phyloP scores from a whole-genome alignment of 1,284 basidiomycete genomes.

The Chalciporus piperatoides region DNA sequence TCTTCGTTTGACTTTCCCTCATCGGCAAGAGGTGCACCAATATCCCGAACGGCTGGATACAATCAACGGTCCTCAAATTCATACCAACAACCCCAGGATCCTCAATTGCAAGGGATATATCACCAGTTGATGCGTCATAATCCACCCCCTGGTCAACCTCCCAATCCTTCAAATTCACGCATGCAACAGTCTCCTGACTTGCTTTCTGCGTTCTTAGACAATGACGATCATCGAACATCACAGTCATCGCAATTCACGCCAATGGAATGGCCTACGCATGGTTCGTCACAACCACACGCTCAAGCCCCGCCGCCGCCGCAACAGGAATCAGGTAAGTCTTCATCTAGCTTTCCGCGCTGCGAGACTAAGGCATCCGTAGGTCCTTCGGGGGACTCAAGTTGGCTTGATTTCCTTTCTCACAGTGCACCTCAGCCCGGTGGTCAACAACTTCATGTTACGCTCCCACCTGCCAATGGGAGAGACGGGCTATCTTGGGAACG shows the following conservation, averaged over 20 bases:
- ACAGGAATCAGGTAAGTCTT: constrained; percentile 27
- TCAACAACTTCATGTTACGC: constrained; percentile 30
- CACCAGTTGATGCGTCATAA: constrained; percentile 33
- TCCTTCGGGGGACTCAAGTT: constrained; percentile 29
- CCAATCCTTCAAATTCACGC: constrained; percentile 19
- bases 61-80: constrained; percentile 21
- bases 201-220: constrained; percentile 31
- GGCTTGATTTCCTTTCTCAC: constrained; percentile 33
- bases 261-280: constrained; percentile 32
- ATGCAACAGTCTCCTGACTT: constrained; percentile 26
- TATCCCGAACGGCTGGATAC: constrained; percentile 24
- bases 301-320: constrained; percentile 19
- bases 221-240: constrained; percentile 28
- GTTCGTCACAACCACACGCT: constrained; percentile 19
- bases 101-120: constrained; percentile 34
- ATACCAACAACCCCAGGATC: constrained; percentile 30
- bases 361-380: constrained; percentile 14
- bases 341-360: not conserved
- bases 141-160: constrained; percentile 20
- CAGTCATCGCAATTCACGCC: constrained; percentile 24
- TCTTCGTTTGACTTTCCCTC: constrained; percentile 31
- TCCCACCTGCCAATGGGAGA: constrained; percentile 26
- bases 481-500: constrained; percentile 31
- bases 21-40: constrained; percentile 24
- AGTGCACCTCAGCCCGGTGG: constrained; percentile 22